A percentile compares a stretch with the other conserved stretches of the same genome.
phyloP scores from a whole-genome alignment of 148 eudicot species.

The Oxyria digyna region DNA sequence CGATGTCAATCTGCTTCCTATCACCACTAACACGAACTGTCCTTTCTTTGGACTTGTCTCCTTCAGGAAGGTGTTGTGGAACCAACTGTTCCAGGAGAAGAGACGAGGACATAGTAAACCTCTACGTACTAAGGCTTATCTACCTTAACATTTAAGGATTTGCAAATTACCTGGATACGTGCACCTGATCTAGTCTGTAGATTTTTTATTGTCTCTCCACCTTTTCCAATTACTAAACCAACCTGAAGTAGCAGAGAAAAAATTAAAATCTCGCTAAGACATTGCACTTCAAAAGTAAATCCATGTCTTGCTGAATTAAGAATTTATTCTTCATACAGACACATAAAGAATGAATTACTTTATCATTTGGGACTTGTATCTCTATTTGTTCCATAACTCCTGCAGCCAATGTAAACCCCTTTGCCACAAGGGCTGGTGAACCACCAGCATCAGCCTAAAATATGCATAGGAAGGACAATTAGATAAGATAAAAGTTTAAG shows the following conservation, averaged over 20 bases:
- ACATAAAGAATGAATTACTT: constrained; percentile 26
- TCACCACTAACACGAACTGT: constrained; percentile 81
- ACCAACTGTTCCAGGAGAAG: constrained; percentile 35
- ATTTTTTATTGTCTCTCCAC: constrained; percentile 85
- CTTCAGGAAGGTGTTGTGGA: constrained; percentile 61
- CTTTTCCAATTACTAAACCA: constrained; percentile 87
- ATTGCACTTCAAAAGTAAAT: neutral
- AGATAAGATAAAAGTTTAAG: neutral
- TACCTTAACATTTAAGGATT: neutral
- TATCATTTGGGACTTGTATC: constrained; percentile 87
- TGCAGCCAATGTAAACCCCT: constrained; percentile 59
- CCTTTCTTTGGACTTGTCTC: constrained; percentile 69
- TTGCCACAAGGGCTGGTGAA: constrained; percentile 91
- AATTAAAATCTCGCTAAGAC: neutral
- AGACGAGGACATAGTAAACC: neutral
- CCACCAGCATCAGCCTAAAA: constrained; percentile 97
- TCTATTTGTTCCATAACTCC: constrained; percentile 66
- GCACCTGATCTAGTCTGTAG: constrained; percentile 94
- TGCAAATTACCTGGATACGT: constrained; percentile 72
- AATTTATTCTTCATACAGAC: neutral
- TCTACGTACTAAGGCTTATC: neutral
- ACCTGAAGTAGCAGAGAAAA: constrained; percentile 30
- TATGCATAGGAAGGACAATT: neutral
- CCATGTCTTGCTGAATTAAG: neutral
- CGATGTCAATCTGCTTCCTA: constrained; percentile 73